phyloP scores from a whole-genome alignment of 345 rosid species.

The Brassica juncea region DNA sequence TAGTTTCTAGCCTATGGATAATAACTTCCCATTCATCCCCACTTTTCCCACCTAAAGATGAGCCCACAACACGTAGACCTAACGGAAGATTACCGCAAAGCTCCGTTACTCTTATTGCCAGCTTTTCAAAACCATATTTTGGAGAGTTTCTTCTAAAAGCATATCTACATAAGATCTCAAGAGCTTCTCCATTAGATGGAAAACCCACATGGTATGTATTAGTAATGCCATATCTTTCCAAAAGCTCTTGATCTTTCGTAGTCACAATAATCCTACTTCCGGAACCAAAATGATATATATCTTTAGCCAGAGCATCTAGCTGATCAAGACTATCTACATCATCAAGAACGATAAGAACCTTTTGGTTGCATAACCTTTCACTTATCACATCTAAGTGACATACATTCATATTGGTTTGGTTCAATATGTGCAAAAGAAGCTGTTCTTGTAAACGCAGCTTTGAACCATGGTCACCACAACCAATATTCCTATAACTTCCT shows the following conservation, averaged over 20 bases:
- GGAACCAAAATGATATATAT: not conserved
- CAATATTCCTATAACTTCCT: not conserved
- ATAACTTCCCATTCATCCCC: not conserved
- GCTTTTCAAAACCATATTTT: not conserved
- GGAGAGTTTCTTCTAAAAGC: not conserved
- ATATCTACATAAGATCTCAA: not conserved
- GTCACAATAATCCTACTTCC: not conserved
- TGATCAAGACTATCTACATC: constrained; percentile 10
- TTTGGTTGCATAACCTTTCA: not conserved
- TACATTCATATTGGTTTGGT: not conserved
- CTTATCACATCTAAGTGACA: not conserved
- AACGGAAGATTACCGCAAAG: not conserved
- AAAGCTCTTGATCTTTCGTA: not conserved
- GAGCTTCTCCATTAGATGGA: constrained; percentile 12
- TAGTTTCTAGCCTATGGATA: not conserved
- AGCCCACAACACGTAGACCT: not conserved
- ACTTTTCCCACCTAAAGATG: not conserved
- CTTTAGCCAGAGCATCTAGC: not conserved
- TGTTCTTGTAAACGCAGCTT: not conserved
- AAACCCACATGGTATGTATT: constrained; percentile 2
- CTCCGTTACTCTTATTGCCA: not conserved
- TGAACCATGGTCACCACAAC: not conserved
- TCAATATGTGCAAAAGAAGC: not conserved
- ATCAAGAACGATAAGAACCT: constrained; percentile 13
- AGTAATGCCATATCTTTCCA: not conserved